Base-by-base conservation (phyloP, 73 alveolate genomes). In the Paramecium octaurelia region DNA sequence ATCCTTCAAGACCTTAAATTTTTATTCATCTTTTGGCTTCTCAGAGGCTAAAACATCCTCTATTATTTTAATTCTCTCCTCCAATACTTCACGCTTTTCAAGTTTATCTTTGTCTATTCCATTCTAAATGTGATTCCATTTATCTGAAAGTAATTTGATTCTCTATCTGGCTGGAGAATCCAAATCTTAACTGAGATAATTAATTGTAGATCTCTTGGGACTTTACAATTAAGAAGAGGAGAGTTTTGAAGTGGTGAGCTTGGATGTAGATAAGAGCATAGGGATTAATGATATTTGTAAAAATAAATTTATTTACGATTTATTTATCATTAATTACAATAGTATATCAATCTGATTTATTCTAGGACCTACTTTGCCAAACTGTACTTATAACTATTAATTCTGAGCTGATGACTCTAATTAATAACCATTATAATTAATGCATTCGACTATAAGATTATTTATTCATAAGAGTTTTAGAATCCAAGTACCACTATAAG, bases 131-230 rank as follows among this genome's bases (percentile, higher is more conserved):
- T 75, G 88, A 75, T 75, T 75, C 88, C 88, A 75, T 75, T 75
- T 75, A 44, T 75, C 88, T n/a, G 88, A 75, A 34, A 75, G 59
- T 21, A 75, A 40, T 44, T 75, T 75, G 60, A 75, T 75, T 75
- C 88, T 34, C 48, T 75, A 35, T 34, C 88, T 29, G 0, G 68
- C 18, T 34, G 88, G 88, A 20, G 88, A 75, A 40, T 75, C 88
- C 59, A 75, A 36, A 75, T 75, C 88, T 40, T 75, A 75, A 40
- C 60, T 75, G 36, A 75, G 60, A 75, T 75, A 75, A 75, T 75
- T 75, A 11, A 75, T 75, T 34, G 88, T 75, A 40, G 88, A 75
- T 75, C 88, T 75, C 88, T 75, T 31, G 9, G 88, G 88, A 75
- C 88, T 75, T 14, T 64, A 75, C 36, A 75, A 75, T 75, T 75